A percentile compares a stretch with the other conserved stretches of the same genome.
These are phyloP conservation scores for Magnaporthiopsis incrustans DNA, from an alignment of 2,329 filamentous ascomycete genomes.

Conservation along the genomic window DNA sequence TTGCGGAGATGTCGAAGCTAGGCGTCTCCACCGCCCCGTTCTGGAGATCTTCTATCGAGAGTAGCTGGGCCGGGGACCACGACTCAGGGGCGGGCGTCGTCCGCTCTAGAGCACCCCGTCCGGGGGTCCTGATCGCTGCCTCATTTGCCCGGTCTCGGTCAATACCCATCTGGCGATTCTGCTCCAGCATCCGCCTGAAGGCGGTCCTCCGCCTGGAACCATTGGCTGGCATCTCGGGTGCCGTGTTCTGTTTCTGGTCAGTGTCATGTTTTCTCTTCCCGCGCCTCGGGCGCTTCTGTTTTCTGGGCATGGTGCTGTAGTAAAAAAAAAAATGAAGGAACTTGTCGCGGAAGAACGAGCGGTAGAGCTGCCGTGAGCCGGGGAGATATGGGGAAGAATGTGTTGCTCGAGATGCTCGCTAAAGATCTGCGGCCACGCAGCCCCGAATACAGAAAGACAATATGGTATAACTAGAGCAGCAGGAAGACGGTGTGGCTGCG, in stretches of 20 bases:
- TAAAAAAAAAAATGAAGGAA: background rate
- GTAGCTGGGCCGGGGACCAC: background rate
- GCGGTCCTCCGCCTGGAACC: background rate
- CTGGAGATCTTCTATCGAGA: background rate
- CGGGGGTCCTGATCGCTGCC: too few relatives aligned
- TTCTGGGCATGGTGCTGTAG: background rate
- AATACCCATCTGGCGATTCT: background rate
- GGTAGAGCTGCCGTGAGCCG: background rate
- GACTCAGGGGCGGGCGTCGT: background rate
- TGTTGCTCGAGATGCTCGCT: background rate
- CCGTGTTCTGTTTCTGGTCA: background rate
- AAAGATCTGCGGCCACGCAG: too few relatives aligned
- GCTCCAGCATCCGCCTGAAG: background rate
- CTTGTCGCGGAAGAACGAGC: background rate
- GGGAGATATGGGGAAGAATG: background rate
- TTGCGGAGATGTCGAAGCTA: background rate
- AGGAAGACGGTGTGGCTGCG: too few relatives aligned
- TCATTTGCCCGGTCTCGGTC: background rate
- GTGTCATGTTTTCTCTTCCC: background rate
- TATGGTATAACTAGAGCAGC: too few relatives aligned
- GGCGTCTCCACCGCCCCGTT: too few relatives aligned
- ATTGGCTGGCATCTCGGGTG: background rate
- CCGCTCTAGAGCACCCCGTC: too few relatives aligned
- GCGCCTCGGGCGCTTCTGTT: background rate
- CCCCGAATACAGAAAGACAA: too few relatives aligned